Base-by-base conservation (phyloP, 495 filamentous ascomycete species). In the Symbiotaphrina buchneri region DNA sequence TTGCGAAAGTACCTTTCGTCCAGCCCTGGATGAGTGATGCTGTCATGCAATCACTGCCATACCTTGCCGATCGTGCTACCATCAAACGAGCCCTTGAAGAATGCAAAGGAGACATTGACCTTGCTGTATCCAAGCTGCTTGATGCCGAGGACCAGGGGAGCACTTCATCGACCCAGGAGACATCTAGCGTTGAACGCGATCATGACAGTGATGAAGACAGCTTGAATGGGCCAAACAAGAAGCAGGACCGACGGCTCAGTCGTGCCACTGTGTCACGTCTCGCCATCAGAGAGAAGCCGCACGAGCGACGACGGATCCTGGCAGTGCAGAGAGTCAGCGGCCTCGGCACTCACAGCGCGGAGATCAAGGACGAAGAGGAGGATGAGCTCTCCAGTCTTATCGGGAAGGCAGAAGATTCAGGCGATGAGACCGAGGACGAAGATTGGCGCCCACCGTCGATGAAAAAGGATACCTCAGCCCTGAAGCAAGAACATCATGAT, bases 1-100 rank as follows among this genome's bases (percentile, higher is more conserved):
- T 62, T 16, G 52, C 47, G 6, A 45, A 58, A 10, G 47, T 48
- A 5, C 40, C 55, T 1, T 33, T 41, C 32, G 43, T 62, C 11
- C 48, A 54, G 27, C 60, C 63, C 5, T 76, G 70, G 71, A 73
- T 71, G 48, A 60, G 74, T 23, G 56, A 69, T 10, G 50, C 51
- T 3, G 70, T 76, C 13, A 45, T 56, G 30, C 56, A 58, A 31
- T 61, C 63, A 6, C 50, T 76, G 15, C 66, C 68, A 10, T 61
- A 61, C 33, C 53, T 58, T 18, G 58, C 56, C 15, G 59, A 67
- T 37, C 56, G 59, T 10, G 54, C 45, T 4, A 55, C 58, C 14
- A 68, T 76, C 30, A 52, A 60, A 10, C 58, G 65, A 35, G 58
- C 60, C 33, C 52, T 77, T 15, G 55, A 72, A 35, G 55, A 66